phyloP scores from a whole-genome alignment of 768 basidiomycete species.

The Naganishia antarctica region DNA sequence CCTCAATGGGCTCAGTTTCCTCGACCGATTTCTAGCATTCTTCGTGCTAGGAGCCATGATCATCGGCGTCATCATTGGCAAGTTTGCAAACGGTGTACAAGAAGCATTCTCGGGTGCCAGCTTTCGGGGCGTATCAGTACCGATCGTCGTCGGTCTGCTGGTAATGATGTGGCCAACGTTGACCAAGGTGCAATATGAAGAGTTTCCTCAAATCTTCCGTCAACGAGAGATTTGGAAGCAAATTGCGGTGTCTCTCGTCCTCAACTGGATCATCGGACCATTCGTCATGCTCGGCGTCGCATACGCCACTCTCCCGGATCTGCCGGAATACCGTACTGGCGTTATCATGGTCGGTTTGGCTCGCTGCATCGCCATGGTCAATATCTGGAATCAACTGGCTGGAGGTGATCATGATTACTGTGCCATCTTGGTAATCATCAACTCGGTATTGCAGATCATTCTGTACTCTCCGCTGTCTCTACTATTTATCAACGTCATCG shows the following conservation, averaged over 20 bases:
- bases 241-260: conserved; percentile 60
- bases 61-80: conserved; percentile 66
- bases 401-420: conserved; percentile 67
- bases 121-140: conserved; percentile 72
- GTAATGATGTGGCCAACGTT: conserved; percentile 82
- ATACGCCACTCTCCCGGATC: conserved; percentile 77
- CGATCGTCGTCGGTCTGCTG: conserved; percentile 73
- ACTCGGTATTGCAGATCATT: conserved; percentile 71
- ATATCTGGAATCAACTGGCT: conserved; percentile 76
- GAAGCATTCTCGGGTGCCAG: conserved; percentile 61
- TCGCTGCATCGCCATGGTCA: conserved; percentile 51
- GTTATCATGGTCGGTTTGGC: conserved; percentile 78
- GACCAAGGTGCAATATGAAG: conserved; percentile 66
- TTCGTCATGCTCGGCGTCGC: conserved; percentile 78
- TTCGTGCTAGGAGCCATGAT: conserved; percentile 70
- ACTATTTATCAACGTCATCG: conserved; percentile 68
- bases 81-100: conserved; percentile 56
- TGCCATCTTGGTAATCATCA: conserved; percentile 73
- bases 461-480: conserved; percentile 70
- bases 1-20: conserved; percentile 51
- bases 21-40: conserved; percentile 63
- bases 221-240: conserved; percentile 62
- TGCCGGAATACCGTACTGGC: conserved; percentile 63
- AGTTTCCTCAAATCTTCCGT: conserved; percentile 58
- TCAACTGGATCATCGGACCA: conserved; percentile 79